Evolutionary conservation across 805 yeast species (phyloP).

Genomic region (Scheffersomyces ergatensis): DNA sequence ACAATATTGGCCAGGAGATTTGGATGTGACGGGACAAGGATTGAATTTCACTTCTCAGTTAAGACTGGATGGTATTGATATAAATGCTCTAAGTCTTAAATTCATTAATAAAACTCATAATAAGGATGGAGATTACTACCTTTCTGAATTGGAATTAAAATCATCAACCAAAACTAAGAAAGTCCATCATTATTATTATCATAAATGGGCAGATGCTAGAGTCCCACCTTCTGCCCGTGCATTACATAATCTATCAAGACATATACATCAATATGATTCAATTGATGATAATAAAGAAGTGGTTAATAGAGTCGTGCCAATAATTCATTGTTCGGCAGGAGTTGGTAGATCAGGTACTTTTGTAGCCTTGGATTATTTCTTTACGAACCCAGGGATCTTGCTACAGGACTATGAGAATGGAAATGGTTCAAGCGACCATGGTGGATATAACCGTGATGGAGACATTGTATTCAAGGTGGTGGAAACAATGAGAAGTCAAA

Average conservation of each 20-base stretch:
- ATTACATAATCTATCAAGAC: conserved; percentile 21
- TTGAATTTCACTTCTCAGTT: conserved; percentile 17
- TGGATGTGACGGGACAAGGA: conserved; percentile 2
- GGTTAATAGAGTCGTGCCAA: conserved; percentile 16
- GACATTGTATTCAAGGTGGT: conserved; percentile 31
- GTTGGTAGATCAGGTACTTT: conserved; percentile 46
- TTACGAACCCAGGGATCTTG: conserved; percentile 1
- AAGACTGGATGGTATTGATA: conserved; percentile 18
- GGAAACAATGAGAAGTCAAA: conserved; percentile 22
- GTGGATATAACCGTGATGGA: background rate
- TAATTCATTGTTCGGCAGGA: conserved; percentile 47
- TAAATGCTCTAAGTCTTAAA: conserved; percentile 13
- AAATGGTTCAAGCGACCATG: background rate
- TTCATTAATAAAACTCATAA: background rate
- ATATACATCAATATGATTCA: conserved; percentile 12
- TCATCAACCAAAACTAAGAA: conserved; percentile 15
- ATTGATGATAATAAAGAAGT: background rate
- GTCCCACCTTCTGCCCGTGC: conserved; percentile 35
- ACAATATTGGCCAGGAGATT: conserved; percentile 38
- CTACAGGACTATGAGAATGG: background rate
- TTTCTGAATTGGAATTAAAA: conserved; percentile 24
- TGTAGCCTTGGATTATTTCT: conserved; percentile 34
- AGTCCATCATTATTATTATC: conserved; percentile 40
- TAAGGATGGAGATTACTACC: conserved; percentile 17
- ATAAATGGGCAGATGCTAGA: conserved; percentile 44